A percentile compares a stretch with the other conserved stretches of the same genome.
Evolutionary conservation across 1,284 basidiomycete genomes (phyloP).

Genomic region (Sanguinoderma infundibulare): DNA sequence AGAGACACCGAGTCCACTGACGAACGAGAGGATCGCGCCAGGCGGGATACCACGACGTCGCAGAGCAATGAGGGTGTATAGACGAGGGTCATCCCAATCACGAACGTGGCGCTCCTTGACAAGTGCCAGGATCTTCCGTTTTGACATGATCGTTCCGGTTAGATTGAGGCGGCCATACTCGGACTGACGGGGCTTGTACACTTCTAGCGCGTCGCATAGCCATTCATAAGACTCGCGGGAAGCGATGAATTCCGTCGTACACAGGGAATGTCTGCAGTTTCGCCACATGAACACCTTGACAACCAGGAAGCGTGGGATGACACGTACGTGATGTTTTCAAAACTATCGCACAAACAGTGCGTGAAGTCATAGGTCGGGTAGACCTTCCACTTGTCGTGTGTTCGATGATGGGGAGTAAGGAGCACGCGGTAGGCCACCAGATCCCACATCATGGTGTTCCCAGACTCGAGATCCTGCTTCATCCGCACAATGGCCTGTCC

Average conservation of each 20-base stretch:
- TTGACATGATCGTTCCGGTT: constrained; percentile 96
- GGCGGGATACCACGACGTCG: constrained; percentile 95
- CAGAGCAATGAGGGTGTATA: constrained; percentile 96
- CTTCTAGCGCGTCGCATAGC: constrained; percentile 95
- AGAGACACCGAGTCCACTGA: constrained; percentile 92
- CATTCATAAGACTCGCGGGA: constrained; percentile 98
- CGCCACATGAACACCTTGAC: constrained; percentile 4
- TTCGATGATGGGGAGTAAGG: constrained; percentile 91
- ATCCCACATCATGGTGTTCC: constrained; percentile 99
- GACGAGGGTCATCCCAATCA: constrained; percentile 98
- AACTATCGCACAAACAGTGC: constrained; percentile 97
- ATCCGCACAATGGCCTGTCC: constrained; percentile 94
- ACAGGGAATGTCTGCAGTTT: constrained; percentile 86
- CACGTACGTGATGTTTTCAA: constrained; percentile 96
- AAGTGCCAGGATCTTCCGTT: constrained; percentile 92
- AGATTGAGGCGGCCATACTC: constrained; percentile 96
- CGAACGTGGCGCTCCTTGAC: constrained; percentile 86
- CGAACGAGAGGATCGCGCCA: constrained; percentile 93
- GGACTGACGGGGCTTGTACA: constrained; percentile 98
- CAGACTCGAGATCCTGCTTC: constrained; percentile 95
- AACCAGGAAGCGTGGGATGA: background rate
- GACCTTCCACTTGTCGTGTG: constrained; percentile 90
- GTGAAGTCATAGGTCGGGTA: constrained; percentile 99
- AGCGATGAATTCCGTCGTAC: constrained; percentile 96
- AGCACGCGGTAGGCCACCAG: constrained; percentile 96